These are phyloP conservation scores for Saccharomycopsis sp. DNA, from an alignment of 805 yeast species.

Conservation along the genomic window DNA sequence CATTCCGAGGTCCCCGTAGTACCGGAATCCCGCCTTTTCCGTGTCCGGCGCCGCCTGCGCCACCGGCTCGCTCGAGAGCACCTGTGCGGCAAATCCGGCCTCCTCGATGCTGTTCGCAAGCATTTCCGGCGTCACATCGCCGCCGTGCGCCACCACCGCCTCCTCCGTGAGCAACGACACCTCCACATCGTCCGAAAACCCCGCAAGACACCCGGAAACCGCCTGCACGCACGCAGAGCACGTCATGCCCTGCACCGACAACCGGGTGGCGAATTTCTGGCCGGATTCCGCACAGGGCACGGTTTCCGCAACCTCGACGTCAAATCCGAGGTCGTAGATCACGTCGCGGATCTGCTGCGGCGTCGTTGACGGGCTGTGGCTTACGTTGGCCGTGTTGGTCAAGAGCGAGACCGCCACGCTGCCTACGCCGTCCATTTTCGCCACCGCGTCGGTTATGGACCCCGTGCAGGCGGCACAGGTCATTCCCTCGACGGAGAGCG, in stretches of 20 bases:
- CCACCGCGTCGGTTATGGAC: slow-evolving; percentile 52
- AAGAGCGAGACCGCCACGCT: slow-evolving; percentile 50
- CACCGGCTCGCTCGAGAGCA: slow-evolving; percentile 22
- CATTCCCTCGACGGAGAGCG: slow-evolving; percentile 54
- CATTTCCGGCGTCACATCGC: slow-evolving; percentile 28
- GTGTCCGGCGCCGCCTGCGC: not conserved
- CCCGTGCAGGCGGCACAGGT: slow-evolving; percentile 84
- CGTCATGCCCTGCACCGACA: slow-evolving; percentile 66
- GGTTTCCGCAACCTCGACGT: slow-evolving; percentile 28
- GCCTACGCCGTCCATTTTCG: slow-evolving; percentile 41
- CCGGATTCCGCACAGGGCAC: not conserved
- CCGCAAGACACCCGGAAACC: slow-evolving; percentile 48
- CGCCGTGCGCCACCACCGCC: slow-evolving; percentile 50
- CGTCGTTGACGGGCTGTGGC: slow-evolving; percentile 35
- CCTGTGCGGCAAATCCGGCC: slow-evolving; percentile 60
- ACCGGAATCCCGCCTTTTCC: not conserved
- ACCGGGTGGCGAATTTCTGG: slow-evolving; percentile 6
- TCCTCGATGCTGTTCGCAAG: slow-evolving; percentile 59
- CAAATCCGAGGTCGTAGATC: slow-evolving; percentile 79
- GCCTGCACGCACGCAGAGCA: slow-evolving; percentile 80
- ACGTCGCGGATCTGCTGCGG: slow-evolving; percentile 39
- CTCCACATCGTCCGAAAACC: slow-evolving; percentile 42
- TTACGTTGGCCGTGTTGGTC: slow-evolving; percentile 64
- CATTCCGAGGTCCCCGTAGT: not conserved
- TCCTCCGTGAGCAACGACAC: slow-evolving; percentile 75